Evolutionary conservation across 2,329 filamentous ascomycete species (phyloP).

Genomic region (Hypoxylon sp.): DNA sequence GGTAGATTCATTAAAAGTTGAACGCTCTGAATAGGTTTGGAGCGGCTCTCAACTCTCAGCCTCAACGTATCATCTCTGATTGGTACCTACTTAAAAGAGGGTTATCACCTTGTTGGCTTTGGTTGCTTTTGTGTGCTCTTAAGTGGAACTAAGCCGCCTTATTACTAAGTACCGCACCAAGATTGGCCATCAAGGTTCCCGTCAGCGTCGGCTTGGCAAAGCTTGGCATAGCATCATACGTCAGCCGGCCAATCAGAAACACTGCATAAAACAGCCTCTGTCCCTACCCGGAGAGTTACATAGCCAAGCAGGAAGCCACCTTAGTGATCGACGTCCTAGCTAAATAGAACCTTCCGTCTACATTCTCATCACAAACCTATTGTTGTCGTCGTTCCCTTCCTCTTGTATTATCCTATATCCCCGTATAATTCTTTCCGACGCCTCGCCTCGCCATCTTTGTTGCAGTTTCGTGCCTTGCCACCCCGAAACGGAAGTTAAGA

Average conservation of each 20-base stretch:
- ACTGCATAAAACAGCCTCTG: constrained; percentile 33
- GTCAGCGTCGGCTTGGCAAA: constrained; percentile 29
- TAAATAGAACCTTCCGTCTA: constrained; percentile 38
- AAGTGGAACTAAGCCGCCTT: constrained; percentile 23
- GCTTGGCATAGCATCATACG: constrained; percentile 47
- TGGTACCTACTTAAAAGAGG: not conserved
- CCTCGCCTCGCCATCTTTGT: constrained; percentile 19
- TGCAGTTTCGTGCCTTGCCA: not conserved
- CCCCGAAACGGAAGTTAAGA: constrained; percentile 13
- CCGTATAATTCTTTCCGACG: constrained; percentile 6
- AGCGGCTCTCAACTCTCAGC: constrained; percentile 18
- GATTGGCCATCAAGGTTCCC: constrained; percentile 52
- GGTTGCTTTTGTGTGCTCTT: constrained; percentile 1
- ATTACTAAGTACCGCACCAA: constrained; percentile 36
- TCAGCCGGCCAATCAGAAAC: constrained; percentile 45
- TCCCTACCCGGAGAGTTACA: constrained; percentile 27
- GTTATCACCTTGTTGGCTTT: constrained; percentile 29
- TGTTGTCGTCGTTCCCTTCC: constrained; percentile 10
- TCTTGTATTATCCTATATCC: constrained; percentile 6
- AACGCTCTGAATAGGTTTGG: not conserved
- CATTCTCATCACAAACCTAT: constrained; percentile 14
- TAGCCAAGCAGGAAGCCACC: constrained; percentile 25
- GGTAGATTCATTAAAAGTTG: not conserved
- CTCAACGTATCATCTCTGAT: constrained; percentile 20
- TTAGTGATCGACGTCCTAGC: constrained; percentile 23